Evolutionary conservation across 225 moss, liverwort and hornwort species (phyloP).

Genomic region (Sphagnum contortum): DNA sequence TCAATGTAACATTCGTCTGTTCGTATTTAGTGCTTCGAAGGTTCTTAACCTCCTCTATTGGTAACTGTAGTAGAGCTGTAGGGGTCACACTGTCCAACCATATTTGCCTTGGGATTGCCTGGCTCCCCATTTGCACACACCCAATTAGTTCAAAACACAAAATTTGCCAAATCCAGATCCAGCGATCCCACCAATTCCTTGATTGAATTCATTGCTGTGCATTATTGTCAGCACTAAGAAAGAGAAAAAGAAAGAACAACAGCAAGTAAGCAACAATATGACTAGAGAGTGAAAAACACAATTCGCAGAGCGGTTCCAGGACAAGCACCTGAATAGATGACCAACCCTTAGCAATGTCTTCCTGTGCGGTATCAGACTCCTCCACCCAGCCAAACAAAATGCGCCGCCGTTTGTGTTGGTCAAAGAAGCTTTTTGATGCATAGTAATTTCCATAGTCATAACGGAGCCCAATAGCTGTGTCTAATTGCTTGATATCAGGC

Average conservation of each 20-base stretch:
- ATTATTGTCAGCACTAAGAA: not conserved
- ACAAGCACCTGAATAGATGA: slow-evolving; percentile 46
- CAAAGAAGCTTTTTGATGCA: slow-evolving; percentile 48
- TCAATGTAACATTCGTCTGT: slow-evolving; percentile 14
- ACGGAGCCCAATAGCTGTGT: slow-evolving; percentile 36
- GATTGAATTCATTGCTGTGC: not conserved
- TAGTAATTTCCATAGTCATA: slow-evolving; percentile 65
- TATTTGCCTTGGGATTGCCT: slow-evolving; percentile 42
- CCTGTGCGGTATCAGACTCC: slow-evolving; percentile 34
- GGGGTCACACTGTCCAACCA: slow-evolving; percentile 45
- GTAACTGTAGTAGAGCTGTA: slow-evolving; percentile 54
- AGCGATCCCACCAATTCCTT: not conserved
- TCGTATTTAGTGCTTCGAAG: slow-evolving; percentile 24
- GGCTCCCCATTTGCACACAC: not conserved
- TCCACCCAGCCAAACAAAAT: slow-evolving; percentile 47
- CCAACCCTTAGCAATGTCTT: slow-evolving; percentile 50
- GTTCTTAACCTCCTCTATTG: slow-evolving; percentile 35
- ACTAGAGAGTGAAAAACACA: too few relatives aligned
- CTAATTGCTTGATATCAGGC: slow-evolving; percentile 11
- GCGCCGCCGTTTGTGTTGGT: slow-evolving; percentile 23
- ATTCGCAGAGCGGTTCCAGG: too few relatives aligned
- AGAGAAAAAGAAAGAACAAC: not conserved
- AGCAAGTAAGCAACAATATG: too few relatives aligned
- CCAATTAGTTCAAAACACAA: too few relatives aligned
- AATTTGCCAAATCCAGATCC: not conserved